Evolutionary conservation across 495 filamentous ascomycete genomes (phyloP).

Genomic region (Xylaria palmicola): DNA sequence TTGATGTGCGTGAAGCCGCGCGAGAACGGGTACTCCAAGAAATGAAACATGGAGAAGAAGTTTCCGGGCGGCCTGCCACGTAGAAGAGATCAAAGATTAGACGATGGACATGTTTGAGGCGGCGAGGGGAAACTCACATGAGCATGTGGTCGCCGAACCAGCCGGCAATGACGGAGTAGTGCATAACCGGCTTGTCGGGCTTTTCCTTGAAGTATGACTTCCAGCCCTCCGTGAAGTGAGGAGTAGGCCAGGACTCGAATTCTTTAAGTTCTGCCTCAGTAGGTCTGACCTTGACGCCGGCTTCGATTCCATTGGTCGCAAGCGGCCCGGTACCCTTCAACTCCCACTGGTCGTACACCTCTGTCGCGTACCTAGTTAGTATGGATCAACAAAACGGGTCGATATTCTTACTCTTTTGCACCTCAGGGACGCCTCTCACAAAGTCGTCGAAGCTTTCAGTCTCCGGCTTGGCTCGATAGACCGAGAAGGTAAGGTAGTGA

Average conservation of each 20-base stretch:
- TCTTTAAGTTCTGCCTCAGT: constrained; percentile 66
- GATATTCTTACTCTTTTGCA: constrained; percentile 54
- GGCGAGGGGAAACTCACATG: constrained; percentile 36
- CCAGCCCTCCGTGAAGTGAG: constrained; percentile 69
- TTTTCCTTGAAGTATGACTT: constrained; percentile 83
- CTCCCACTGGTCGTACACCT: constrained; percentile 73
- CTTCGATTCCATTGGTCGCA: constrained; percentile 83
- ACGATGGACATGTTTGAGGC: neutral
- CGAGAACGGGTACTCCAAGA: constrained; percentile 80
- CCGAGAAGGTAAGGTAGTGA: constrained; percentile 79
- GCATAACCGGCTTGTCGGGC: constrained; percentile 86
- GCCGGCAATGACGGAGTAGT: constrained; percentile 69
- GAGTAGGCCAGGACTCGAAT: constrained; percentile 64
- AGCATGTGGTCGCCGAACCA: constrained; percentile 71
- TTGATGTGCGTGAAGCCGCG: constrained; percentile 72
- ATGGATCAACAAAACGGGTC: neutral
- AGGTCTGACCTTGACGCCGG: constrained; percentile 76
- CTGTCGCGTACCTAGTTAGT: constrained; percentile 20
- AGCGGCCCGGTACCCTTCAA: constrained; percentile 75
- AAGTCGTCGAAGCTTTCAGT: constrained; percentile 82
- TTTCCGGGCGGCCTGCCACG: constrained; percentile 60
- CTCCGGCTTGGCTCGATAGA: constrained; percentile 73
- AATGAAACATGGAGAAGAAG: constrained; percentile 88
- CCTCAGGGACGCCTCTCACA: constrained; percentile 67
- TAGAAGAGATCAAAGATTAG: neutral